Base-by-base conservation (phyloP, 139 green algal genomes). In the Coccomyxa sp. region DNA sequence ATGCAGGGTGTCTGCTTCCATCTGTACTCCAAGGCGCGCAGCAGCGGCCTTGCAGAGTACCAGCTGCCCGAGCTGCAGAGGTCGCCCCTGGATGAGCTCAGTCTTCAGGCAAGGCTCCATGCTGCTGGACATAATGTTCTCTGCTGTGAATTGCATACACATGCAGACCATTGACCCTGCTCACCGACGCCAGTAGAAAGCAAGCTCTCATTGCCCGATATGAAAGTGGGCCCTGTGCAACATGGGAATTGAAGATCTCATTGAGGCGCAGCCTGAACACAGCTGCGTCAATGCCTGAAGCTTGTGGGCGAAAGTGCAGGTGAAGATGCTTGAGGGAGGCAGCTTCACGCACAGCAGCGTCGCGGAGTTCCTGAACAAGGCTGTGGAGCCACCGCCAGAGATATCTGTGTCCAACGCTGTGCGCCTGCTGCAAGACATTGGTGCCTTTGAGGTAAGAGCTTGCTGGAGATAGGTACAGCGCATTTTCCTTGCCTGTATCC, bases 1-100 rank as follows among this genome's bases (percentile, higher is more conserved):
- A 73, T 91, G 74, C 44, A 89, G 83, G 87, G 90, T 18, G 81
- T 90, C 34, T 91, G 87, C 81, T 97, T 92, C 86, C 90, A 97
- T 79, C 75, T 97, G 38, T 97, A 96, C 87, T 93, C 88, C 31
- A 68, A 71, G 29, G 34, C 55, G 40, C 85, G 93, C n/a, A 81
- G 73, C 71, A 71, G 81, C 36, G 55, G 77, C 5, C 79, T 93
- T 71, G 64, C 78, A 7, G 85, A 86, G 16, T 90, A 89, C 73
- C 84, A 90, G 81, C 73, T 89, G 69, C 88, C 90, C 29, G 88
- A 94, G 79, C 79, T 93, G 18, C 81, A 88, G 77, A 82, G 89
- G 34, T 84, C 39, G 54, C 88, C 88, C 3, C 73, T 93, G 69
- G 89, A 93, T 33, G 89, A 93, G 77, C 84, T 93, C 70, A 84